Evolutionary conservation across 495 filamentous ascomycete species (phyloP).

Genomic region (Hypoxylon cercidicola): DNA sequence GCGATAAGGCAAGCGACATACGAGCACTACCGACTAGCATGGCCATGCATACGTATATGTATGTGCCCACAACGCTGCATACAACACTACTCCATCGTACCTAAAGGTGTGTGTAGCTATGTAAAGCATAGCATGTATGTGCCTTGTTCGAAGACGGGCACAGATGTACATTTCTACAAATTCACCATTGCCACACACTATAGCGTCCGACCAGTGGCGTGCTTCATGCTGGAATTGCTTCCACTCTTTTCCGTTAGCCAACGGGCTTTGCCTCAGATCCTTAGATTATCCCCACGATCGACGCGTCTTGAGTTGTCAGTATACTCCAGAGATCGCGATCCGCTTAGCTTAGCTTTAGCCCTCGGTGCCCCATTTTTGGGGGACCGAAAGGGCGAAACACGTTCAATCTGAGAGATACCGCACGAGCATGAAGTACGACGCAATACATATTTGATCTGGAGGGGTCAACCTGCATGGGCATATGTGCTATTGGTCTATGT

Average conservation of each 20-base stretch:
- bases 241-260: slow-evolving; percentile 8
- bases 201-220: slow-evolving; percentile 7
- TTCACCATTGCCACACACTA: slow-evolving; percentile 27
- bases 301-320: slow-evolving; percentile 7
- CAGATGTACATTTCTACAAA: slow-evolving; percentile 15
- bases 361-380: slow-evolving; percentile 9
- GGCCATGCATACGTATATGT: slow-evolving; percentile 16
- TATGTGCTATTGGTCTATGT: slow-evolving; percentile 22
- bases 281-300: slow-evolving; percentile 28
- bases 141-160: slow-evolving; percentile 12
- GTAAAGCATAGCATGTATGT: slow-evolving; percentile 16
- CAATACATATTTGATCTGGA: not conserved
- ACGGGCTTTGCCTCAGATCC: slow-evolving; percentile 13
- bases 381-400: slow-evolving; percentile 3
- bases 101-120: slow-evolving; percentile 1
- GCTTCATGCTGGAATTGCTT: slow-evolving; percentile 6
- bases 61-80: slow-evolving; percentile 22
- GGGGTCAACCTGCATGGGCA: slow-evolving; percentile 23
- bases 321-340: slow-evolving; percentile 24
- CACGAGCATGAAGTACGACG: slow-evolving; percentile 3
- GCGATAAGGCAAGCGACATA: slow-evolving; percentile 28
- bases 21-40: slow-evolving; percentile 30
- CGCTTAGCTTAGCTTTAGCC: slow-evolving; percentile 15
- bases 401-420: slow-evolving; percentile 8
- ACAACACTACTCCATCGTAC: slow-evolving; percentile 3